Base-by-base conservation (phyloP, 768 basidiomycete genomes). In the Tricholoma flavovirens region DNA sequence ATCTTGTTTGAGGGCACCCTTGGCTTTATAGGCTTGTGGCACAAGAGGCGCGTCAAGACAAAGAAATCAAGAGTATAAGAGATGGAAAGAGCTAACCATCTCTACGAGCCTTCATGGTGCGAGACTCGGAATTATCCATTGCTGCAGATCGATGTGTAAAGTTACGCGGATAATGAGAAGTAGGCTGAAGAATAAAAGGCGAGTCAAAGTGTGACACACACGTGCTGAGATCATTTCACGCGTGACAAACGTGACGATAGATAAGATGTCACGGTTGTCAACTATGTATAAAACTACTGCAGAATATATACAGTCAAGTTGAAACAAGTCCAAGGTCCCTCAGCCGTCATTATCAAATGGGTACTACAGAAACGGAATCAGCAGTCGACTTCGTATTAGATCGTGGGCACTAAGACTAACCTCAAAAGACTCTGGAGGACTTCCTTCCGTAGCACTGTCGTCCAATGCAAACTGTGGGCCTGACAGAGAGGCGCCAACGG, bases 1-100 rank as follows among this genome's bases (percentile, higher is more conserved):
- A 58, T 96, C 93, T 64, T 85, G 86, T 71, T 93, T 94, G 61
- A 94, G 77, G 62, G 83, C 86, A 59, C 89, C 88, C 73, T 93
- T 94, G 73, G 83, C 88, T 80, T 96, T 96, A 79, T 90, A 95
- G 67, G 84, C 91, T n/a, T 93, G 66, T 56, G 61, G 36, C 60
- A 57, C 57, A 51, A 40, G 59, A 54, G 66, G 69, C 73, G 77
- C 74, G 74, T 79, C 66, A 71, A 66, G 62, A 65, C 62, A 66
- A 62, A 46, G 59, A 58, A 62, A 69, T 71, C 62, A 68, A 64
- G 57, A 58, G 59, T 60, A 59, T 57, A 56, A 33, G 52, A 60
- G 53, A 62, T 4, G 10, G 9, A 17, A n/a, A 45, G 52, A 50
- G 72, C 76, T 56, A 64, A 88, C 88, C 84, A 56, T 84, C 84